Evolutionary conservation across 2,329 filamentous ascomycete genomes (phyloP), one percentile per base, ranked within the genome.

Genomic region (Colletotrichum sublineola): DNA sequence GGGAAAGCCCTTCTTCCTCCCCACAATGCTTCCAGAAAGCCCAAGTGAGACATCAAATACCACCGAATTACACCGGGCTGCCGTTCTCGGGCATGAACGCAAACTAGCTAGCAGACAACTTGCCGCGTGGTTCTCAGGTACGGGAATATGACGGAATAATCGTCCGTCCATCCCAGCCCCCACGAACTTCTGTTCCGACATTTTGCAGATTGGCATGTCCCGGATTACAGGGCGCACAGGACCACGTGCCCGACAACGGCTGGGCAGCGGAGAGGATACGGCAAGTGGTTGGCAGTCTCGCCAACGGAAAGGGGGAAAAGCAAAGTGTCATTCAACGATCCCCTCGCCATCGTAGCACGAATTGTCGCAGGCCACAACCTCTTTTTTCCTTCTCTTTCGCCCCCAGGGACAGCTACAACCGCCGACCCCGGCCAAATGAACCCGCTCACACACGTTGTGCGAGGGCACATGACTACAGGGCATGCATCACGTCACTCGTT

Each of bases 381-480:
- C 14, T 15, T n/a, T 24, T n/a, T 61, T 2, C 15, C 29, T 18
- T 31, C 29, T 14, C 5, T 18, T 46, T 40, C 36, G 15, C 52
- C 44, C 36, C 42, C n/a, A 18, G 12, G 9, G 38, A 53, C 42
- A 48, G n/a, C 65, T 46, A 24, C 48, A 46, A 40, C 60, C 69
- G 66, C 69, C 66, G 20, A n/a, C 42, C 29, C 20, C 38, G 18
- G 56, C n/a, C 62, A 44, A 20, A 48, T 12, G 18, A 31, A 38
- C 50, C 62, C 38, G 18, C 50, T 36, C 48, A 55, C 48, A 69
- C 48, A 69, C 40, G 46, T 70, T 48, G 70, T 60, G 56, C 70
- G 40, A 63, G 55, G 69, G 70, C 70, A 73, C 70, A 73, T 73
- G 60, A 69, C 70, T 33, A 5, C 38, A 31, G 50, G 50, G 56